phyloP scores from a whole-genome alignment of 176 grass and related monocot genomes.

The Chloris gayana region DNA sequence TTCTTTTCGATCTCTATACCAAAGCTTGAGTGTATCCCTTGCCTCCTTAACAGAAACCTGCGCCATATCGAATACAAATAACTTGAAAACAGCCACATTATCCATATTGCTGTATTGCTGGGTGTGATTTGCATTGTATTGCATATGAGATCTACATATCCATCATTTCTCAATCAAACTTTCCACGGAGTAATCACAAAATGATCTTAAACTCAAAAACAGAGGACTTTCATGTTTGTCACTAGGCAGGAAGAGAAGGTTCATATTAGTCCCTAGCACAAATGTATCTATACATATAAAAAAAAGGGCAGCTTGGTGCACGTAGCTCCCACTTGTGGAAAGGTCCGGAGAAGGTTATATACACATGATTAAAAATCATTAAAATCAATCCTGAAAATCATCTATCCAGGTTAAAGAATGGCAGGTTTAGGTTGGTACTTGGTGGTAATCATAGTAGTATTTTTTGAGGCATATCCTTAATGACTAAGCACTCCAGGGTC shows the following conservation, averaged over 20 bases:
- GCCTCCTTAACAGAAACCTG: slow-evolving; percentile 89
- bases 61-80: neutral
- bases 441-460: slow-evolving; percentile 7
- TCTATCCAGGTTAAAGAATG: slow-evolving; percentile 23
- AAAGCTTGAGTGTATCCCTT: slow-evolving; percentile 70
- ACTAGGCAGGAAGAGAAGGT: neutral
- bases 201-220: neutral
- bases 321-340: too few relatives aligned
- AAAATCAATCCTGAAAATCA: slow-evolving; percentile 20
- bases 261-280: neutral
- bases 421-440: slow-evolving; percentile 33
- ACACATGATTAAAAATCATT: neutral
- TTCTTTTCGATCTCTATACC: slow-evolving; percentile 87
- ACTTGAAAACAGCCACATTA: neutral
- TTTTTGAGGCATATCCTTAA: neutral
- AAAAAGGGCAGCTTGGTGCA: too few relatives aligned
- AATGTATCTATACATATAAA: too few relatives aligned
- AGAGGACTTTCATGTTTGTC: neutral
- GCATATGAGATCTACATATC: neutral
- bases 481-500: neutral
- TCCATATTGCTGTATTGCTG: neutral
- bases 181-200: neutral
- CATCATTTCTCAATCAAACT: neutral
- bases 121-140: neutral
- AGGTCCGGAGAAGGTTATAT: too few relatives aligned